Conservation (phyloP, 768 basidiomycete genomes). For the Saitozyma podzolica region DNA sequence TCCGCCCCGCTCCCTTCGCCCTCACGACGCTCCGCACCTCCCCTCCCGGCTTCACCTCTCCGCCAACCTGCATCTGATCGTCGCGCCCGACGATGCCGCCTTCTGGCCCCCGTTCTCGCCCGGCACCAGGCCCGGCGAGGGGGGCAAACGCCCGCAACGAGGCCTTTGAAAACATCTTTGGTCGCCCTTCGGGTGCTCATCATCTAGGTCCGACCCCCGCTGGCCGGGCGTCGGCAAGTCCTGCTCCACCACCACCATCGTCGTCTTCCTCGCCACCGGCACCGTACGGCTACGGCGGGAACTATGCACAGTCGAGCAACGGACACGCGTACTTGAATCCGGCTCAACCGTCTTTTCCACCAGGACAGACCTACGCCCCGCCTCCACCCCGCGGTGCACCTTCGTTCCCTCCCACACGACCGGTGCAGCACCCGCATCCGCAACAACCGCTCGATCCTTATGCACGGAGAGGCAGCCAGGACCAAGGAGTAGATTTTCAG, state of each 20-base stretch:
- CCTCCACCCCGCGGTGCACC: constrained; percentile 17
- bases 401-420: constrained; percentile 6
- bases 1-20: too few species aligned
- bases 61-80: too few species aligned
- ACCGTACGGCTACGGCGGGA: constrained; percentile 8
- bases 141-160: constrained; percentile 41
- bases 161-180: constrained; percentile 52
- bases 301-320: background rate
- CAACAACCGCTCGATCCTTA: background rate
- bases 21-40: too few species aligned
- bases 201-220: constrained; percentile 27
- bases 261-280: too few species aligned
- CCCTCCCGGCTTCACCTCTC: too few species aligned
- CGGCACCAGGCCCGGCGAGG: constrained; percentile 15
- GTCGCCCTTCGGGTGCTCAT: constrained; percentile 47
- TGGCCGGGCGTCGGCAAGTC: constrained; percentile 7
- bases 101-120: constrained; percentile 33
- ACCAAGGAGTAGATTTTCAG: too few species aligned
- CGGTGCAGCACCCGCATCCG: constrained; percentile 3
- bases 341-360: constrained; percentile 44
- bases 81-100: constrained; percentile 25
- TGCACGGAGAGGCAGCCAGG: too few species aligned
- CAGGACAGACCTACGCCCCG: constrained; percentile 20
- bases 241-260: constrained; percentile 13
- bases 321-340: constrained; percentile 28